Conservation (phyloP, 495 filamentous ascomycete genomes). For the Aspergillus hancockii region DNA sequence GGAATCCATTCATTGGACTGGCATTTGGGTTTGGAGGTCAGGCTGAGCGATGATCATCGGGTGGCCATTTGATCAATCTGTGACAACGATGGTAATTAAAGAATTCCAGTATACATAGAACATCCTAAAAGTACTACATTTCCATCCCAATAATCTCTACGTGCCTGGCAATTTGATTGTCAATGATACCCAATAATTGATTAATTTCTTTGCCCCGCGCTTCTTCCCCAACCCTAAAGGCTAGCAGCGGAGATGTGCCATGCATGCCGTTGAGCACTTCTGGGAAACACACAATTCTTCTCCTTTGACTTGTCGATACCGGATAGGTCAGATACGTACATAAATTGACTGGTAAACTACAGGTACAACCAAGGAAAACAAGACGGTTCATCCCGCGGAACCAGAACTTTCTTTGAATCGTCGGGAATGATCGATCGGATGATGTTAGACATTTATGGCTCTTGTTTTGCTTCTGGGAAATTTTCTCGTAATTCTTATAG, state of each 20-base stretch:
- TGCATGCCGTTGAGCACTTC: not conserved
- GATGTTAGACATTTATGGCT: not conserved
- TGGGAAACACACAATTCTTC: not conserved
- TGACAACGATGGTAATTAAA: no score
- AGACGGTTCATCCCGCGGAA: slow-evolving; percentile 8
- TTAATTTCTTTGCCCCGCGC: no score
- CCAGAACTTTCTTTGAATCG: slow-evolving; percentile 11
- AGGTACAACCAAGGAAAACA: not conserved
- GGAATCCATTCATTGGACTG: slow-evolving; percentile 9
- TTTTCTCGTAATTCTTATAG: not conserved
- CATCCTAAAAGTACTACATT: no score
- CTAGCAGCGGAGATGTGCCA: not conserved
- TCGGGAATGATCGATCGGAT: not conserved
- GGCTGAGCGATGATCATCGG: not conserved
- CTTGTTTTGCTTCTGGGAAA: not conserved
- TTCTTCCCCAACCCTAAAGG: no score
- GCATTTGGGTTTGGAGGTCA: not conserved
- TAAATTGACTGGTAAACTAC: no score
- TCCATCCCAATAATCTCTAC: no score
- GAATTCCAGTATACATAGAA: no score
- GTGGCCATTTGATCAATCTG: not conserved
- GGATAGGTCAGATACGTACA: no score
- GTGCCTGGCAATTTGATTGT: no score
- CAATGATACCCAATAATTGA: no score
- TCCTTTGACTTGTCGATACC: no score